Evolutionary conservation across 495 filamentous ascomycete species (phyloP).

Genomic region (Geopyxis carbonaria): DNA sequence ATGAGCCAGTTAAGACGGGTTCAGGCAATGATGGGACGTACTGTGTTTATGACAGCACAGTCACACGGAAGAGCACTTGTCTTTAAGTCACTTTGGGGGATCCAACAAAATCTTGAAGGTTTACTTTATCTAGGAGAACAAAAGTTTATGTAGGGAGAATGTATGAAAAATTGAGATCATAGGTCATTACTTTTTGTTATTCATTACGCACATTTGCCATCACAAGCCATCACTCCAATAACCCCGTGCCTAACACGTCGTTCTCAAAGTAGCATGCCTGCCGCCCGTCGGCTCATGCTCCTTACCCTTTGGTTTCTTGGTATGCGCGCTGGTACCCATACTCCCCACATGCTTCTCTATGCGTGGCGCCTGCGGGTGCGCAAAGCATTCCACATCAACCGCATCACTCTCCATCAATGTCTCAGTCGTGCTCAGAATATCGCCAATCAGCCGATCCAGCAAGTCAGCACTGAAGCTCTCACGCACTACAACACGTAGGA

Average conservation of each 20-base stretch:
- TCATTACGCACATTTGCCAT: no score
- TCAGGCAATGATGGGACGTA: slow-evolving; percentile 17
- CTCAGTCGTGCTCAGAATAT: slow-evolving; percentile 18
- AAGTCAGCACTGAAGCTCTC: slow-evolving; percentile 55
- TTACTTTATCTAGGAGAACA: no score
- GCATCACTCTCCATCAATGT: slow-evolving; percentile 31
- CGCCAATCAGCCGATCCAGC: slow-evolving; percentile 37
- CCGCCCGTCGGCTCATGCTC: no score
- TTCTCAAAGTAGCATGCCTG: slow-evolving; percentile 26
- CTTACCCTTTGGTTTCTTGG: slow-evolving; percentile 2
- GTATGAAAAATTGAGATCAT: no score
- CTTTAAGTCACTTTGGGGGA: no score
- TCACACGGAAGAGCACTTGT: slow-evolving; percentile 10
- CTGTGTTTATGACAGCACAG: slow-evolving; percentile 15
- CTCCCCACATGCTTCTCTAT: slow-evolving; percentile 21
- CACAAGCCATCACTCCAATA: slow-evolving; percentile 29
- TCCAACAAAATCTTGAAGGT: no score
- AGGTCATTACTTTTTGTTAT: slow-evolving; percentile 21
- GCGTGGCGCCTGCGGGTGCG: slow-evolving; percentile 19
- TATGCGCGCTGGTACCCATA: slow-evolving; percentile 10
- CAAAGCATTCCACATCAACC: slow-evolving; percentile 30
- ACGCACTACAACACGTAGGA: slow-evolving; percentile 50
- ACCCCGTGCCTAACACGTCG: slow-evolving; percentile 26
- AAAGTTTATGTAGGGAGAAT: no score
- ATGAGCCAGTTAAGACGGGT: slow-evolving; percentile 14